These are phyloP conservation scores for Nissolia schottii DNA, from an alignment of 306 rosid species.

Conservation along the genomic window DNA sequence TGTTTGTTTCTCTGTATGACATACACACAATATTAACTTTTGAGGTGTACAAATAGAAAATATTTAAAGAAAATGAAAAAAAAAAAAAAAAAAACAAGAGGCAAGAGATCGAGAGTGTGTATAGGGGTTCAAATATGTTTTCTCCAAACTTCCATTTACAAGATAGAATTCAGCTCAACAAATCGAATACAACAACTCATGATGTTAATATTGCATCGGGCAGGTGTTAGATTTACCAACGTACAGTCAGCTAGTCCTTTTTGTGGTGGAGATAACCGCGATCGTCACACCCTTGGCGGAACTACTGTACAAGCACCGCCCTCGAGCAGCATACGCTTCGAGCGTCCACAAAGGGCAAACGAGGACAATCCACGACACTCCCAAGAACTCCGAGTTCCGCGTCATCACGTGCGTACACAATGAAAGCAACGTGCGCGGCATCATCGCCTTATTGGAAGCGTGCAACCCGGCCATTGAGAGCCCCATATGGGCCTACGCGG, in stretches of 20 bases:
- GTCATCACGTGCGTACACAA: conserved; percentile 41
- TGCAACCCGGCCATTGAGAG: conserved; percentile 29
- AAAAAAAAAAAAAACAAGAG: no score
- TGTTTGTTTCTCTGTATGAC: no score
- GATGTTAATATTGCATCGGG: not conserved
- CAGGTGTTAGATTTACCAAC: conserved; percentile 32
- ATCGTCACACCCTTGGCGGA: conserved; percentile 21
- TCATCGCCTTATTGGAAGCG: conserved; percentile 42
- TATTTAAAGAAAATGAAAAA: no score
- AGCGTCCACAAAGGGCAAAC: not conserved
- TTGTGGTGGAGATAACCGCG: not conserved
- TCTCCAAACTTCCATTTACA: no score
- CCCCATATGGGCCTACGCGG: conserved; percentile 33
- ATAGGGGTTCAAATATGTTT: no score
- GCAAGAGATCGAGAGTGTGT: no score
- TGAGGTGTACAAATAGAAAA: no score
- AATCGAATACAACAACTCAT: not conserved
- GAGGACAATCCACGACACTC: conserved; percentile 26
- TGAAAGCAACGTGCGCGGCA: conserved; percentile 40
- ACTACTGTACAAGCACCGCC: not conserved
- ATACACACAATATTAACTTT: no score
- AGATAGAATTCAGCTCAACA: not conserved
- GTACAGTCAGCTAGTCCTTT: conserved; percentile 21
- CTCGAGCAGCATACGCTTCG: not conserved
- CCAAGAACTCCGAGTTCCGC: conserved; percentile 19